These are phyloP conservation scores for Stemphylium lycopersici DNA, from an alignment of 2,329 filamentous ascomycete genomes.

Conservation along the genomic window DNA sequence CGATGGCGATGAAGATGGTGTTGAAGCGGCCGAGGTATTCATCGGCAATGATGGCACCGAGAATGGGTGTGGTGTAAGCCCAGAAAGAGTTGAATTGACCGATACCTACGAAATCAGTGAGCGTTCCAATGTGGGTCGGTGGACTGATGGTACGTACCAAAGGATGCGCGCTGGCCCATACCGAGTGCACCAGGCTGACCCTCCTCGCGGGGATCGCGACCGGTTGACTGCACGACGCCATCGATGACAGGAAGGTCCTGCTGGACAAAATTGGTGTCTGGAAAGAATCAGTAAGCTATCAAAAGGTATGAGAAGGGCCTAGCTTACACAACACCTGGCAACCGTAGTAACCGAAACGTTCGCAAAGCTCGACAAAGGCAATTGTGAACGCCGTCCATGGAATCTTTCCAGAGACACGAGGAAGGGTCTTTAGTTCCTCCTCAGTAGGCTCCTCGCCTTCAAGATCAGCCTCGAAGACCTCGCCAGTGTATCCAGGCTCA, in stretches of 20 bases:
- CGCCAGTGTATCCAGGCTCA: slow-evolving; percentile 18
- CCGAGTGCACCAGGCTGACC: slow-evolving; percentile 45
- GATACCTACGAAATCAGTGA: slow-evolving; percentile 17
- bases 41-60: slow-evolving; percentile 63
- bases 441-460: slow-evolving; percentile 59
- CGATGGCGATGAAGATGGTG: slow-evolving; percentile 61
- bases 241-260: slow-evolving; percentile 44
- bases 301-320: not conserved
- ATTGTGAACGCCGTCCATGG: slow-evolving; percentile 72
- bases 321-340: slow-evolving; percentile 67
- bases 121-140: no score
- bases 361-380: slow-evolving; percentile 75
- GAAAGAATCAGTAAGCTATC: slow-evolving; percentile 4
- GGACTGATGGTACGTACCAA: slow-evolving; percentile 18
- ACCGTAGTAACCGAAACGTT: slow-evolving; percentile 80
- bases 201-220: slow-evolving; percentile 33
- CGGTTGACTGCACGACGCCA: slow-evolving; percentile 41
- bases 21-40: slow-evolving; percentile 67
- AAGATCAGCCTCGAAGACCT: slow-evolving; percentile 44
- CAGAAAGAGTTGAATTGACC: slow-evolving; percentile 50
- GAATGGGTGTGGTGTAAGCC: slow-evolving; percentile 51
- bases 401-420: slow-evolving; percentile 68
- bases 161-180: slow-evolving; percentile 47
- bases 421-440: slow-evolving; percentile 67
- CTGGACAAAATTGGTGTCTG: slow-evolving; percentile 51